Evolutionary conservation across 805 yeast genomes (phyloP).

Genomic region (Metschnikowia henanensis): DNA sequence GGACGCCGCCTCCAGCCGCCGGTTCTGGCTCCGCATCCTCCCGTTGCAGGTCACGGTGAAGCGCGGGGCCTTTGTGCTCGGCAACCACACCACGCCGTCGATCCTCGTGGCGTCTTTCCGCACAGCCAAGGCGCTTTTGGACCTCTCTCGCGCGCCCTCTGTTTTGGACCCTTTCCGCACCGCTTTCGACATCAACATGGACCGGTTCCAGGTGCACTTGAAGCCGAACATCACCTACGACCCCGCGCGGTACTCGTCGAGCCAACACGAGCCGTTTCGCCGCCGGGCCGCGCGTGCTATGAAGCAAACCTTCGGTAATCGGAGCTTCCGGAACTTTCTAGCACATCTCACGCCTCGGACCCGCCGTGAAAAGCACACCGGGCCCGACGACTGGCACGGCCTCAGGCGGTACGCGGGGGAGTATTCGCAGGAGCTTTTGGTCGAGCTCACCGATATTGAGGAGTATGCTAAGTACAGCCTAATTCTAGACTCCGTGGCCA

Average conservation of each 20-base stretch:
- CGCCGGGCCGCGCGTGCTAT: slow-evolving; percentile 4
- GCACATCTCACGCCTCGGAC: slow-evolving; percentile 5
- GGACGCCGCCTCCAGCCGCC: background rate
- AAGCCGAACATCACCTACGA: slow-evolving; percentile 72
- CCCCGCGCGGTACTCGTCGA: slow-evolving; percentile 11
- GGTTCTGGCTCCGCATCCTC: slow-evolving; percentile 35
- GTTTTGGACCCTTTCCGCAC: slow-evolving; percentile 56
- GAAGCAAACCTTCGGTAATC: slow-evolving; percentile 1
- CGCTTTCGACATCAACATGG: slow-evolving; percentile 43
- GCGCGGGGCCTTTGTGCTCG: slow-evolving; percentile 74
- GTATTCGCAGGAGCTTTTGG: slow-evolving; percentile 25
- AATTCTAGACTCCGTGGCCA: slow-evolving; percentile 58
- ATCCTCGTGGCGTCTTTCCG: slow-evolving; percentile 62
- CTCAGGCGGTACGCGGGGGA: slow-evolving; percentile 63
- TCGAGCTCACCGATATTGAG: slow-evolving; percentile 36
- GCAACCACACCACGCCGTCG: slow-evolving; percentile 77
- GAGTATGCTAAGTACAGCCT: slow-evolving; percentile 85
- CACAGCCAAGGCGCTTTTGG: slow-evolving; percentile 55
- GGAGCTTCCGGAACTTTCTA: slow-evolving; percentile 1
- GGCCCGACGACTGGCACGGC: slow-evolving; percentile 67
- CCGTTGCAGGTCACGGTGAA: slow-evolving; percentile 64
- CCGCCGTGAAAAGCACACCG: slow-evolving; percentile 2
- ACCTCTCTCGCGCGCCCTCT: slow-evolving; percentile 48
- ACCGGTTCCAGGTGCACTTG: slow-evolving; percentile 57
- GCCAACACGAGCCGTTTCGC: background rate